These are phyloP conservation scores for Candida albicans DNA, from an alignment of 1,139 yeast species.

Conservation along the genomic window DNA sequence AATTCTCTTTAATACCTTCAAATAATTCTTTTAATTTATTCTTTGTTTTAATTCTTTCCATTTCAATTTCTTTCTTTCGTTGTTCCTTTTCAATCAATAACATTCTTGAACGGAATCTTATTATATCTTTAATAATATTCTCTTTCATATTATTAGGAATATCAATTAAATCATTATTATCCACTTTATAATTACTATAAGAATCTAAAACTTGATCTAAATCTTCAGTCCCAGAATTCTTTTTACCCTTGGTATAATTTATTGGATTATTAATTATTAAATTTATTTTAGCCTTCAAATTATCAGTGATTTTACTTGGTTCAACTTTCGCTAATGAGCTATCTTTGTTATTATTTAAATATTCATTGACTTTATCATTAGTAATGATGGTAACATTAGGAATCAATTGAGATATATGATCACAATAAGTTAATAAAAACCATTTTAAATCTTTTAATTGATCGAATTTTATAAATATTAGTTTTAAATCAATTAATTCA, in stretches of 20 bases:
- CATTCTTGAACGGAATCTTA: conserved; percentile 63
- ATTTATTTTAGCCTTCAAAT: conserved; percentile 13
- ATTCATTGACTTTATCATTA: conserved; percentile 5
- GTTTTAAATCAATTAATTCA: conserved; percentile 27
- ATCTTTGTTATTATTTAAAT: neutral
- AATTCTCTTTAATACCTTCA: conserved; percentile 42
- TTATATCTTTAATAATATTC: conserved; percentile 57
- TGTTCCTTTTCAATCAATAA: conserved; percentile 57
- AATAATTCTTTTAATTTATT: conserved; percentile 51
- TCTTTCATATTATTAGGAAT: conserved; percentile 61
- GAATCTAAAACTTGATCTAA: conserved; percentile 36
- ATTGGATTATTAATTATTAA: conserved; percentile 20
- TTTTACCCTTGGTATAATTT: conserved; percentile 2
- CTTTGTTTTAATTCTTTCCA: conserved; percentile 54
- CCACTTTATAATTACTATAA: conserved; percentile 52
- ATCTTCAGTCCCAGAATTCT: conserved; percentile 33
- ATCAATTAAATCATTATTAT: conserved; percentile 59
- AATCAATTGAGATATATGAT: conserved; percentile 1
- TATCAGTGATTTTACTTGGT: conserved; percentile 6
- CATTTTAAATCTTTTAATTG: conserved; percentile 16
- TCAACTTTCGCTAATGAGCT: neutral
- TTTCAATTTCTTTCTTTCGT: conserved; percentile 49
- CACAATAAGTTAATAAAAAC: conserved; percentile 12
- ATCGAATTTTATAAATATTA: conserved; percentile 29
- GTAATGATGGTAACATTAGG: conserved; percentile 2